Evolutionary conservation across 2,329 filamentous ascomycete genomes (phyloP).

Genomic region (Scopulariopsis brevicaulis): DNA sequence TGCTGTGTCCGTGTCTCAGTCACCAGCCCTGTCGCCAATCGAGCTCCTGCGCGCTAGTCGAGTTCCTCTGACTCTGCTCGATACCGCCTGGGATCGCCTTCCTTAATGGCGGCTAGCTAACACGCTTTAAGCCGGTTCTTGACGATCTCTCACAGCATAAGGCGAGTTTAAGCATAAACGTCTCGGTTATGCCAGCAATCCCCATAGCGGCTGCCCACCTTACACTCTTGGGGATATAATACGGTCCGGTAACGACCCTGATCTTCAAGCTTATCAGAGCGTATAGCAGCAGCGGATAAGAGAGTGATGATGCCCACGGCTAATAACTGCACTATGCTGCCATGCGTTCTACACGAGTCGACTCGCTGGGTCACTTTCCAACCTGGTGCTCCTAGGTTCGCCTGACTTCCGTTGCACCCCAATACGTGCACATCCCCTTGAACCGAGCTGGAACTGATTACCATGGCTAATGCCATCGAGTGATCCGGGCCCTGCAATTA

Average conservation of each 20-base stretch:
- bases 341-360: background rate
- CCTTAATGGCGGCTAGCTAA: background rate
- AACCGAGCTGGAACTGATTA: background rate
- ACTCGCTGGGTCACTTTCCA: background rate
- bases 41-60: too few relatives aligned
- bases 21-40: too few relatives aligned
- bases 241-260: background rate
- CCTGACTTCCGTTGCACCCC: background rate
- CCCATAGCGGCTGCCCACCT: background rate
- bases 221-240: background rate
- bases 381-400: background rate
- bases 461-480: background rate
- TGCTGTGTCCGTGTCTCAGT: too few relatives aligned
- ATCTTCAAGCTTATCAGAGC: background rate
- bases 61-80: background rate
- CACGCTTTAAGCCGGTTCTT: background rate
- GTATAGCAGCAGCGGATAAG: background rate
- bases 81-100: background rate
- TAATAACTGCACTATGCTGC: background rate
- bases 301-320: background rate
- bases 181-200: conserved; percentile 1
- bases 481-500: background rate
- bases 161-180: background rate
- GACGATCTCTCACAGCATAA: background rate
- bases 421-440: background rate